Base-by-base conservation (phyloP, 495 filamentous ascomycete genomes). In the Podospora comata region DNA sequence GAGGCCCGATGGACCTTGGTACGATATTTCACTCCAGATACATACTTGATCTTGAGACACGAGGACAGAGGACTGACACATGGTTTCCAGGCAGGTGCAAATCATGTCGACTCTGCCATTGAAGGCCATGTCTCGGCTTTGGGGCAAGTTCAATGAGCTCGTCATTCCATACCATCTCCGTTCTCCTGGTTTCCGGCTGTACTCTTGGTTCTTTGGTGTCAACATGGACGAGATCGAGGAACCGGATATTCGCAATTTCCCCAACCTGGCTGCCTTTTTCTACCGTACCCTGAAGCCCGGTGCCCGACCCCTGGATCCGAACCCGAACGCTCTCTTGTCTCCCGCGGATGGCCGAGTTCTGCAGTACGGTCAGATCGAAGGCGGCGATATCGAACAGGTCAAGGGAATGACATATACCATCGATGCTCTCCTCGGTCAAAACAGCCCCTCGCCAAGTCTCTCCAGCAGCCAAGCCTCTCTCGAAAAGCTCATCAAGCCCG, bases 321-420 rank as follows among this genome's bases (percentile, higher is more conserved):
- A 93, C 72, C 86, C 86, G 2, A 88, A 88, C 70, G 89, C 91
- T 2, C 81, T 99, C 11, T 78, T 98, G 2, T 92, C 93, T 0
- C 95, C 95, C 15, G 86, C 96, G 16, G 95, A 99, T 78, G 96
- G 95, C 9, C 87, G 89, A 62, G 84, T 99, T 30, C 83, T 99
- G 18, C 95, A 98, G 74, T 98, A 92, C 72, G 95, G 95, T 3
- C 89, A 86, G 70, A 97, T 99, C 66, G 90, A 95, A 70, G 86
- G 91, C 62, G 94, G 94, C 32, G 91, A 97, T 71, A 94, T 99
- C n/a, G 95, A 98, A 78, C 95, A 98, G 77, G 94, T 98, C 54
- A 99, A 99, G 78, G 95, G 95, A 59, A 94, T 98, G 85, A 98
- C 93, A 3, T 99, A 99, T 78, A 95, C 91, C 67, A 84, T 99